Base-by-base conservation (phyloP, 1,284 basidiomycete species). In the Pseudozyma tsukubaensis region DNA sequence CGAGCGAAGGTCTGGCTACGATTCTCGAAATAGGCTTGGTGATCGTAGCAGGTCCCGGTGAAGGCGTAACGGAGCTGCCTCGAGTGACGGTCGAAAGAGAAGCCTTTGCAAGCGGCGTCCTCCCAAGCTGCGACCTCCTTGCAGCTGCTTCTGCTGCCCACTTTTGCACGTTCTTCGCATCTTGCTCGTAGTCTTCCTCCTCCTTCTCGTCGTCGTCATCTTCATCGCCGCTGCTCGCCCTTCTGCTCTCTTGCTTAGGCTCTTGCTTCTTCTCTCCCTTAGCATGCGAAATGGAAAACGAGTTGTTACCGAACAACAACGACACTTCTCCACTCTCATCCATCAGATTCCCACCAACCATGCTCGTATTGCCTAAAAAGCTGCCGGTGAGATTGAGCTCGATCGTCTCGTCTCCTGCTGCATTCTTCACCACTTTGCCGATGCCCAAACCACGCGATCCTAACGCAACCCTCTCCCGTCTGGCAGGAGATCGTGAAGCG, bases 321-420 rank as follows among this genome's bases (percentile, higher is more conserved):
- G 54, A 59, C 4, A 55, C 59, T 34, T 74, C 66, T 1, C 51
- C 66, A 32, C 66, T 69, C 34, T 74, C 72, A 48, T 74, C 72
- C 72, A 74, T 69, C 1, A 74, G 36, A 14, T 73, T 73, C n/a
- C 59, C 58, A 12, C 43, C 55, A 16, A 55, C 51, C 35, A 62
- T 49, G 14, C 62, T 66, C 21, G 63, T 55, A 21, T 59, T 66
- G 7, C 52, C 70, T 9, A 72, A 50, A 35, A 67, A 72, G 60
- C 56, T 59, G 1, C 71, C 65, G 1, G 71, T 73, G 32, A 68
- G 42, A n/a, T 73, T 68, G 6, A 74, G 48, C 52, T 74, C 72
- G 40, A 69, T 65, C 24, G 72, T 74, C 11, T 66, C 62, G 12
- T 74, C 71, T 2, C 71, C 71, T 12, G 61, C 64, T 2, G 71